Evolutionary conservation across 371 early-diverging fungal species (phyloP).

Genomic region (Chytridium lagenaria): DNA sequence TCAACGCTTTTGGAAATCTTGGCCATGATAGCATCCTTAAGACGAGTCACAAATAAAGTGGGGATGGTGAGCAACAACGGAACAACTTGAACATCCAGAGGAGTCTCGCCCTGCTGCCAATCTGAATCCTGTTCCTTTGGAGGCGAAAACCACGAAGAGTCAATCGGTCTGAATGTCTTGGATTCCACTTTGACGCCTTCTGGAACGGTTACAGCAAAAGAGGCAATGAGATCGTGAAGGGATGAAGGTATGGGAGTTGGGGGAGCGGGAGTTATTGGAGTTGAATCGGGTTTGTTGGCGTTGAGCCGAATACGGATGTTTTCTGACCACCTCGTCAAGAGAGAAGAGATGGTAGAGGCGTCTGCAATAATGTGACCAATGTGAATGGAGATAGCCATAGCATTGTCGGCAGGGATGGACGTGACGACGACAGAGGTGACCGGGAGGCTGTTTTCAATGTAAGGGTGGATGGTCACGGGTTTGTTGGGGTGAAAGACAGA

Average conservation of each 20-base stretch:
- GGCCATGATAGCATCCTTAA: background rate
- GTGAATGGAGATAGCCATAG: background rate
- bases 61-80: background rate
- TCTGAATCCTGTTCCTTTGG: background rate
- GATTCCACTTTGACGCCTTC: background rate
- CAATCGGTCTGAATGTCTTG: background rate
- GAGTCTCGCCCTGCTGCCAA: constrained; percentile 11
- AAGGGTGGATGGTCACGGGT: background rate
- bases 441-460: background rate
- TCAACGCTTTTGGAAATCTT: background rate
- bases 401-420: background rate
- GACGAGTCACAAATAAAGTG: background rate
- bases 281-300: background rate
- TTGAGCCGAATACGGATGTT: background rate
- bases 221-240: background rate
- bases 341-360: background rate
- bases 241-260: background rate
- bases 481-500: background rate
- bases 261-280: background rate
- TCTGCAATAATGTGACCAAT: constrained; percentile 4
- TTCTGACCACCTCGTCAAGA: background rate
- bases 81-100: background rate
- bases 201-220: background rate
- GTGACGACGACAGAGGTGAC: background rate
- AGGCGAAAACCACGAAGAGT: constrained; percentile 7